Conservation (phyloP, 805 yeast genomes). For the Lipomyces starkeyi region DNA sequence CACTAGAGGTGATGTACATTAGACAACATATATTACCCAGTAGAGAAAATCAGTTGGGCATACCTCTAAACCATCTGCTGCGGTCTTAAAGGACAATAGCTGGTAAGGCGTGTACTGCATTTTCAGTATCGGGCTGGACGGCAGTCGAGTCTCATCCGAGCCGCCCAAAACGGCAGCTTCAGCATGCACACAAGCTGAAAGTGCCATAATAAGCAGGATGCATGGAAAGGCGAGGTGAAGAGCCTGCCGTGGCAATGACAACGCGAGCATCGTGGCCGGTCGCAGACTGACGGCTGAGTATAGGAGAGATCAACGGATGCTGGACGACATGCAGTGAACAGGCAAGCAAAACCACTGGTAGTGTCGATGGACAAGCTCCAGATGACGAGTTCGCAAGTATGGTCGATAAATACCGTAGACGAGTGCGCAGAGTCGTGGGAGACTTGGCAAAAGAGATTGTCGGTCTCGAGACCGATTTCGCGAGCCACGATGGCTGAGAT, state of each 20-base stretch:
- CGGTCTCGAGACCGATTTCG: not conserved
- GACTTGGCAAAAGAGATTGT: not conserved
- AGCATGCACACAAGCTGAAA: not conserved
- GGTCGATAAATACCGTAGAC: not conserved
- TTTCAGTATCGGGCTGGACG: constrained; percentile 9
- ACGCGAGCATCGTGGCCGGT: not conserved
- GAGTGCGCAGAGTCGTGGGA: not conserved
- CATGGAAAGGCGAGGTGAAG: not conserved
- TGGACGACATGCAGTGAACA: not conserved
- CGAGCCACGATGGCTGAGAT: not conserved
- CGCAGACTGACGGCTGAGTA: not conserved
- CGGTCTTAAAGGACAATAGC: constrained; percentile 13
- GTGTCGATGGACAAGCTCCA: not conserved
- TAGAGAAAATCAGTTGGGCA: not conserved
- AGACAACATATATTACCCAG: not conserved
- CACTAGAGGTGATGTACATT: constrained; percentile 14
- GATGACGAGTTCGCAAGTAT: not conserved
- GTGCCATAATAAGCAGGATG: not conserved
- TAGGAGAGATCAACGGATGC: not conserved
- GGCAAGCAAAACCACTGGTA: not conserved
- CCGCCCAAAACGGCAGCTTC: not conserved
- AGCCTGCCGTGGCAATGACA: not conserved
- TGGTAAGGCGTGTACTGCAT: constrained; percentile 8
- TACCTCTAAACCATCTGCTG: constrained; percentile 23
- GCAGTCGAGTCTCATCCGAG: not conserved